Percentiles rank a stretch among this genome's conserved stretches.
These are phyloP conservation scores for Talaromyces atroroseus DNA, from an alignment of 2,329 filamentous ascomycete genomes.

Conservation along the genomic window DNA sequence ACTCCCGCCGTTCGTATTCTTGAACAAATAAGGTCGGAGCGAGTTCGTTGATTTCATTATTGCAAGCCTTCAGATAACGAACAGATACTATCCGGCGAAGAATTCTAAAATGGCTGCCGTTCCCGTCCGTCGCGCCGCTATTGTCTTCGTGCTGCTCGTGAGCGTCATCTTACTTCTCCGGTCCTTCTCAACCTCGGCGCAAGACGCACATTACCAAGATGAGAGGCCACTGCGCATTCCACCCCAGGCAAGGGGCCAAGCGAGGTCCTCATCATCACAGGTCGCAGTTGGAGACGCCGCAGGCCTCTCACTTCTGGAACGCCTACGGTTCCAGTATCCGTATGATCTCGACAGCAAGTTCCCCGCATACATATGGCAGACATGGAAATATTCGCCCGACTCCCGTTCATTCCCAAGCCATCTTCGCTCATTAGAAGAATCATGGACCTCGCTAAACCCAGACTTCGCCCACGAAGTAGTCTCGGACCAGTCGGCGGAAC, in stretches of 20 bases:
- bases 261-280: conserved; percentile 44
- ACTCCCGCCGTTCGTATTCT: neutral
- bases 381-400: conserved; percentile 83
- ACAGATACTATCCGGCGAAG: neutral
- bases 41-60: neutral
- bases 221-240: conserved; percentile 8
- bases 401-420: conserved; percentile 66
- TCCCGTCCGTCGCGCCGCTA: conserved; percentile 6
- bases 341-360: conserved; percentile 87
- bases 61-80: neutral
- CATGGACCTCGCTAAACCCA: conserved; percentile 82
- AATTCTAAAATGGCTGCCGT: conserved; percentile 6
- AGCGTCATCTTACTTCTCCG: conserved; percentile 10
- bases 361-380: conserved; percentile 98
- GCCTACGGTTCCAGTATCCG: conserved; percentile 87
- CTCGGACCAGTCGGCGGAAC: conserved; percentile 77
- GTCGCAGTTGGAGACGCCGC: conserved; percentile 65
- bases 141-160: conserved; percentile 7
- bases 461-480: conserved; percentile 95
- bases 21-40: neutral
- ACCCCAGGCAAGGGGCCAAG: conserved; percentile 28
- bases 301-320: conserved; percentile 66
- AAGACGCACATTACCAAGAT: neutral
- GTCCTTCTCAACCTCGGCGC: conserved; percentile 7
- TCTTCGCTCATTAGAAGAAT: conserved; percentile 79